Evolutionary conservation across 352 stramenopile species (phyloP), one percentile per base, ranked within the genome.

Genomic region (Globisporangium viniferum): DNA sequence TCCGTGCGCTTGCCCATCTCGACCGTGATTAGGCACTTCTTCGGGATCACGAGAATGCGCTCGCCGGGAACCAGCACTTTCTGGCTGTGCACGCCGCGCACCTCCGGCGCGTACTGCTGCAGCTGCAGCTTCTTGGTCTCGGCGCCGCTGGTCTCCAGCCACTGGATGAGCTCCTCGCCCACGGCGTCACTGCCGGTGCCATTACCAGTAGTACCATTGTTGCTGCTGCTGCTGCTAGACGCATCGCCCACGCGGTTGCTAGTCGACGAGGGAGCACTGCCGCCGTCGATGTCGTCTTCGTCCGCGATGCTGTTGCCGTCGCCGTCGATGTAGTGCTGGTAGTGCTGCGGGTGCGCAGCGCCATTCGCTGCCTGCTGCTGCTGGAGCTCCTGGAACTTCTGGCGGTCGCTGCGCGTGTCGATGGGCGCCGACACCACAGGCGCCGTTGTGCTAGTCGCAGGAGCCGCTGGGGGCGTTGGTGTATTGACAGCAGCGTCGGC

Each of bases 1-100:
- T 94, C 89, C 39, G 97, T 99, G 58, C 89, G 84, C 81, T 99
- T 98, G 74, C 98, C 98, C 97, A 99, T 99, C 84, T 99, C 97
- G 24, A 99, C 98, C 14, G 98, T 99, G 67, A 99, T 98, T 4
- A 99, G 86, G 73, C 97, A 99, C 64, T 94, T 96, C 54, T 97
- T 89, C 10, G 95, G 95, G 70, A 98, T 93, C 59, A 92, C 84
- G 57, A 98, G 90, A 68, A 97, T 92, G 51, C 87, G 83, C 69
- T 97, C 89, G 62, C 95, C 91, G 1, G 87, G 83, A 49, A 87
- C 80, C 24, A 98, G 82, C 46, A 94, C 81, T 66, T 92, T 89
- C 48, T 83, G 78, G 60, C 91, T 95, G 80, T 98, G 94, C 56
- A 98, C 92, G 44, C 94, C 94, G 20, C 94, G 92, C 63, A 98